phyloP scores from a whole-genome alignment of 305 asterid species.

The Andrographis paniculata region DNA sequence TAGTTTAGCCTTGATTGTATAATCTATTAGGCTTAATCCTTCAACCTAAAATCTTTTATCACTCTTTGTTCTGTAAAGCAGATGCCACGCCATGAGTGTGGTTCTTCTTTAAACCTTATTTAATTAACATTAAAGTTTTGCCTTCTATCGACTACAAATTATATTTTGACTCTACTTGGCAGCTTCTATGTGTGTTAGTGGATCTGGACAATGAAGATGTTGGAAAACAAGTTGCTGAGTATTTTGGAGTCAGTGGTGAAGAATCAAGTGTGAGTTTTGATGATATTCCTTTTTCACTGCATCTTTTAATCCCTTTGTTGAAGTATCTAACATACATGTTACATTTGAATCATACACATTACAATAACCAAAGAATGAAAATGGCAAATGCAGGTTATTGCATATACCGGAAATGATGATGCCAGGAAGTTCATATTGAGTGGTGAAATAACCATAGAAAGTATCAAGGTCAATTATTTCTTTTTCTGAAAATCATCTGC shows the following conservation, averaged over 20 bases:
- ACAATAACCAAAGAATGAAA: conserved; percentile 11
- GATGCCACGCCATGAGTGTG: no score
- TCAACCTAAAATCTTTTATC: no score
- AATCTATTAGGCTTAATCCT: no score
- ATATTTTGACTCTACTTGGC: conserved; percentile 17
- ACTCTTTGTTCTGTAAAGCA: no score
- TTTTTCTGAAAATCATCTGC: conserved; percentile 4
- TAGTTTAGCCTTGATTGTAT: no score
- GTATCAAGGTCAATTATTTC: conserved; percentile 51
- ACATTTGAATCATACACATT: conserved; percentile 6
- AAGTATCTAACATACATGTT: not conserved
- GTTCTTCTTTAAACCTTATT: no score
- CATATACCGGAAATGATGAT: conserved; percentile 92
- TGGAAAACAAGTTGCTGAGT: conserved; percentile 72
- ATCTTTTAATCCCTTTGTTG: conserved; percentile 1
- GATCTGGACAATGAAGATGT: conserved; percentile 74
- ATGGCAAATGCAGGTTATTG: conserved; percentile 59
- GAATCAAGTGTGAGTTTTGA: conserved; percentile 52
- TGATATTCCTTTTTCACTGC: no score
- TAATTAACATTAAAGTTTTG: not conserved
- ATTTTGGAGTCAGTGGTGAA: conserved; percentile 69
- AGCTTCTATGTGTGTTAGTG: conserved; percentile 74
- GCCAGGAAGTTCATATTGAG: conserved; percentile 67
- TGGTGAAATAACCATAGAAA: conserved; percentile 49
- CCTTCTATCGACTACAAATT: conserved; percentile 5